Evolutionary conservation across 441 rosid genomes (phyloP).

Genomic region (Aquilaria agallochum): DNA sequence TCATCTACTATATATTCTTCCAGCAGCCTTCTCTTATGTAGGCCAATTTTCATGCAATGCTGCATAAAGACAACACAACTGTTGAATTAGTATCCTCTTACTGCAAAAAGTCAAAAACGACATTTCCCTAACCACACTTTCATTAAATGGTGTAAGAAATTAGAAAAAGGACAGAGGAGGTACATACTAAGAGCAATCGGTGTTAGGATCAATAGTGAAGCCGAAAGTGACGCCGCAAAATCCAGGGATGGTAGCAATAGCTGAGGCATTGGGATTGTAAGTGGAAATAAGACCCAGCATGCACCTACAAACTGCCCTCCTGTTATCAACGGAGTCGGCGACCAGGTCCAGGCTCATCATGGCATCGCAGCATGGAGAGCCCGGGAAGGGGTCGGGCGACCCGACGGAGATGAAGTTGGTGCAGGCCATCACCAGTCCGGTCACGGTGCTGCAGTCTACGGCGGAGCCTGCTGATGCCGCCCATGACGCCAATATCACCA

Average conservation of each 20-base stretch:
- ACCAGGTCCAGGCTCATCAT: slow-evolving; percentile 38
- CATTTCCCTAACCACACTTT: too few relatives aligned
- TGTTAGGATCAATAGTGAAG: slow-evolving; percentile 55
- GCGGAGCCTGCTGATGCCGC: slow-evolving; percentile 16
- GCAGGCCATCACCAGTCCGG: slow-evolving; percentile 51
- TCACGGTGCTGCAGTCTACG: slow-evolving; percentile 55
- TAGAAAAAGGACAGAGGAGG: not conserved
- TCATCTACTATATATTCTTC: too few relatives aligned
- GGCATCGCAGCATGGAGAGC: slow-evolving; percentile 71
- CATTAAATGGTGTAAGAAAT: too few relatives aligned
- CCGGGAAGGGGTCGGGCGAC: slow-evolving; percentile 68
- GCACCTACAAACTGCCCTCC: slow-evolving; percentile 48
- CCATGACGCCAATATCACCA: slow-evolving; percentile 16
- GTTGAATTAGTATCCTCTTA: too few relatives aligned
- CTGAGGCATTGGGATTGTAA: slow-evolving; percentile 53
- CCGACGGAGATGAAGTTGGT: slow-evolving; percentile 55
- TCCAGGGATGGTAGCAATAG: slow-evolving; percentile 72
- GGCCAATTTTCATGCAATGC: too few relatives aligned
- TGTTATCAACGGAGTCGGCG: slow-evolving; percentile 34
- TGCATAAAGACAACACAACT: too few relatives aligned
- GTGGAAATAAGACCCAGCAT: slow-evolving; percentile 46
- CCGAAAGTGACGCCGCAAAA: slow-evolving; percentile 69
- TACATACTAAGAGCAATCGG: slow-evolving; percentile 54
- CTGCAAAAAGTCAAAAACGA: too few relatives aligned
- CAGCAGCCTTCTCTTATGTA: too few relatives aligned